Evolutionary conservation across 2,329 filamentous ascomycete species (phyloP).

Genomic region (Microdochium trichocladiopsis): DNA sequence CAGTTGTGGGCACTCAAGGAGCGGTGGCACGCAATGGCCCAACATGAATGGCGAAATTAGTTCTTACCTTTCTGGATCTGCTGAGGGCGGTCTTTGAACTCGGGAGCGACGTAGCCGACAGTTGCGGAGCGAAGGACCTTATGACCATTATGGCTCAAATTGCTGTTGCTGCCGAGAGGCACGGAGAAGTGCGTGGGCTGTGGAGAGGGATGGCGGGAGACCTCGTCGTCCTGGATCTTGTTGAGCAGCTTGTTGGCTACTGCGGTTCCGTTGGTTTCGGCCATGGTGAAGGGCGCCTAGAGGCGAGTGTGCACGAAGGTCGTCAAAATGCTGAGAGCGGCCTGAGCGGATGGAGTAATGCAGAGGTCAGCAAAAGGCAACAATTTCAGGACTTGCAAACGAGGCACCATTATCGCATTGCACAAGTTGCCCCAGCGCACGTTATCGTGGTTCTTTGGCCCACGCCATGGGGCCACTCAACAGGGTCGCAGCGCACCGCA

Average conservation of each 20-base stretch:
- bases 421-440: no score
- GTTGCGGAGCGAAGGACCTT: constrained; percentile 80
- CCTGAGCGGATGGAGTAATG: neutral
- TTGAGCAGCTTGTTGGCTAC: constrained; percentile 33
- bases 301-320: neutral
- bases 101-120: constrained; percentile 88
- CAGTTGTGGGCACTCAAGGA: constrained; percentile 3
- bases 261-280: constrained; percentile 21
- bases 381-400: no score
- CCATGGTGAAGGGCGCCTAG: constrained; percentile 18
- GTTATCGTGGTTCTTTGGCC: no score
- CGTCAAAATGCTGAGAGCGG: neutral
- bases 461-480: no score
- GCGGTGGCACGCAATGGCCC: neutral
- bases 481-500: no score
- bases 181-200: constrained; percentile 81
- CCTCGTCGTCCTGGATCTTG: constrained; percentile 32
- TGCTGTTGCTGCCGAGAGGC: constrained; percentile 45
- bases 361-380: neutral
- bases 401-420: no score
- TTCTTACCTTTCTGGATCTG: constrained; percentile 75
- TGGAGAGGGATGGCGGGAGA: constrained; percentile 67
- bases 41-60: constrained; percentile 6
- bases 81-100: constrained; percentile 85
- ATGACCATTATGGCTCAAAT: constrained; percentile 44